phyloP scores from a whole-genome alignment of 176 grass and related monocot species.

The Secale cereale region DNA sequence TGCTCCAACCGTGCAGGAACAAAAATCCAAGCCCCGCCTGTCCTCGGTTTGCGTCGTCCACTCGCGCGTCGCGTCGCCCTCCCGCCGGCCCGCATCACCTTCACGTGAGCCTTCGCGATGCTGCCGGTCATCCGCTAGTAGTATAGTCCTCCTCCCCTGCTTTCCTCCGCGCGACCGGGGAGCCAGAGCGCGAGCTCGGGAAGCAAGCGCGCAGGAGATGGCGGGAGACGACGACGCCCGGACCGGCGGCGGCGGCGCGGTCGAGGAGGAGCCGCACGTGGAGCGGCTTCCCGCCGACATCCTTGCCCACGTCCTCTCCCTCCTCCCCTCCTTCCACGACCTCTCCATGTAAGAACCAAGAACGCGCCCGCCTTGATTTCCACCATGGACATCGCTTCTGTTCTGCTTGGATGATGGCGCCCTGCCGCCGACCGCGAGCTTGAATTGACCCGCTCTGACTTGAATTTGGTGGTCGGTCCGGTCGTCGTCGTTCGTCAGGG shows the following conservation, averaged over 20 bases:
- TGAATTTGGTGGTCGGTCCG: not conserved
- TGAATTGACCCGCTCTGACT: not conserved
- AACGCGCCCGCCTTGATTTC: not conserved
- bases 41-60: constrained; percentile 12
- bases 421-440: too few species aligned
- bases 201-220: not conserved
- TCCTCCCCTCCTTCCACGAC: constrained; percentile 80
- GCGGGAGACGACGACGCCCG: not conserved
- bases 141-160: constrained; percentile 15
- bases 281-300: constrained; percentile 75
- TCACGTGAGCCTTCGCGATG: constrained; percentile 19
- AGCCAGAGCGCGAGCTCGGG: not conserved
- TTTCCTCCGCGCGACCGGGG: not conserved
- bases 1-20: not conserved
- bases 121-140: not conserved
- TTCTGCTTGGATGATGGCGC: not conserved
- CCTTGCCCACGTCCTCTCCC: constrained; percentile 68
- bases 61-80: constrained; percentile 8
- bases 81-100: constrained; percentile 16
- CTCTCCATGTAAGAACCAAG: constrained; percentile 50
- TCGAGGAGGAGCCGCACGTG: constrained; percentile 49
- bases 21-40: constrained; percentile 10
- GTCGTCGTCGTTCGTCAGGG: constrained; percentile 29
- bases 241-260: not conserved
- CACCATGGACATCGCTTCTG: not conserved